Percentiles rank a stretch among this genome's conserved stretches.
These are phyloP conservation scores for Metschnikowia dekortorum DNA, from an alignment of 805 yeast genomes.

Conservation along the genomic window DNA sequence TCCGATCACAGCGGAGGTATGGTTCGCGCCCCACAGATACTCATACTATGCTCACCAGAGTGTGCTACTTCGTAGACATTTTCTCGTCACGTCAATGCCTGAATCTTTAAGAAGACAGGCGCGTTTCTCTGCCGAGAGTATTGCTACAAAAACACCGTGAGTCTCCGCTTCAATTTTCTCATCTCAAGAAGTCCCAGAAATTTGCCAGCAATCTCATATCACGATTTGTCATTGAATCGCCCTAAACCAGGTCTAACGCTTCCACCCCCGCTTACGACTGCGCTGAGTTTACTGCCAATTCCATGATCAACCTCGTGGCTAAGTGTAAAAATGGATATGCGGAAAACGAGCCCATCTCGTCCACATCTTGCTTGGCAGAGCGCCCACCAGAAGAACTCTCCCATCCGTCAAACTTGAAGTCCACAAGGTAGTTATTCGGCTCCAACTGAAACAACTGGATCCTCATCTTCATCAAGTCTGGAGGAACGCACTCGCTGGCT, in stretches of 20 bases:
- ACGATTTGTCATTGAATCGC: background rate
- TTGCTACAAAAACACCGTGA: too few species aligned
- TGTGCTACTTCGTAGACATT: too few species aligned
- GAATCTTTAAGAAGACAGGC: too few species aligned
- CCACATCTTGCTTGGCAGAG: conserved; percentile 40
- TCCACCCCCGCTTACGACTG: conserved; percentile 9
- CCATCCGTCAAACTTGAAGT: conserved; percentile 98
- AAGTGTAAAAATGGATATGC: conserved; percentile 94
- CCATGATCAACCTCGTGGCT: conserved; percentile 92
- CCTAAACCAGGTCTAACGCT: background rate
- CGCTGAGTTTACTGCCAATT: conserved; percentile 75
- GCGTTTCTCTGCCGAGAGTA: too few species aligned
- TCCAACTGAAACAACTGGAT: conserved; percentile 94
- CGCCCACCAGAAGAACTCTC: conserved; percentile 44
- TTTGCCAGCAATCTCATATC: background rate
- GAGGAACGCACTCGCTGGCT: conserved; percentile 35
- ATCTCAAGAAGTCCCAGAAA: too few species aligned
- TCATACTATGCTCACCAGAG: too few species aligned
- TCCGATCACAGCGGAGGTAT: too few species aligned
- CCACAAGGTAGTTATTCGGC: conserved; percentile 92
- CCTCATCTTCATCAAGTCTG: conserved; percentile 93
- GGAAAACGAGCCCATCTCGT: conserved; percentile 83
- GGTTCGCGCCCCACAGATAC: too few species aligned
- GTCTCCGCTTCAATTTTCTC: too few species aligned
- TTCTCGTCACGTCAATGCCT: too few species aligned